phyloP scores from a whole-genome alignment of 2,329 filamentous ascomycete genomes.

The Venturia effusa region DNA sequence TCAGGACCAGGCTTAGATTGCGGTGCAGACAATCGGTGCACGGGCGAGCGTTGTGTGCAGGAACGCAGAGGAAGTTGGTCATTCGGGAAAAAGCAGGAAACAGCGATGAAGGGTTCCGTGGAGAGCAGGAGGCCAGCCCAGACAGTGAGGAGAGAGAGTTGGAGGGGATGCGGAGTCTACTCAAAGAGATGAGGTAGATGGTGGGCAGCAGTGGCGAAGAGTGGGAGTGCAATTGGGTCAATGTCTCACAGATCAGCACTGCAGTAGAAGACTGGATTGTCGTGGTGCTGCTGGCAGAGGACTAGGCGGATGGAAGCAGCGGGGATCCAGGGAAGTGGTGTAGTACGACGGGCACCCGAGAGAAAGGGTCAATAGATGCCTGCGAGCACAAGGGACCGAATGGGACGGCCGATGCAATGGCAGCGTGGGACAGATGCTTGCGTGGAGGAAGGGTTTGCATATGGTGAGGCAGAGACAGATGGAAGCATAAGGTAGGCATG shows the following conservation, averaged over 20 bases:
- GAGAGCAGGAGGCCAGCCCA: background rate
- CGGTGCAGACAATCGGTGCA: background rate
- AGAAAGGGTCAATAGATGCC: background rate
- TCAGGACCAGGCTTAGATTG: background rate
- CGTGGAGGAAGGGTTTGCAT: background rate
- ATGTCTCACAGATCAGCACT: conserved; percentile 1
- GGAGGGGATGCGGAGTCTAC: background rate
- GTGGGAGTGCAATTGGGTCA: background rate
- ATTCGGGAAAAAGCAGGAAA: background rate
- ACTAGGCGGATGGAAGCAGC: background rate
- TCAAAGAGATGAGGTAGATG: background rate
- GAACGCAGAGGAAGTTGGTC: background rate
- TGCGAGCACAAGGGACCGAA: background rate
- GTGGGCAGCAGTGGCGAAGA: background rate
- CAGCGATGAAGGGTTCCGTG: background rate
- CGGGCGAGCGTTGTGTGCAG: background rate
- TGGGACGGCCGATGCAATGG: conserved; percentile 2
- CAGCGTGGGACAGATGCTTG: background rate
- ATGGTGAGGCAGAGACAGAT: background rate
- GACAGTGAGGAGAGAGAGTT: background rate
- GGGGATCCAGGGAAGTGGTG: background rate
- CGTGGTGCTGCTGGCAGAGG: background rate
- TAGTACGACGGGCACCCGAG: background rate
- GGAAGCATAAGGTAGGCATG: background rate
- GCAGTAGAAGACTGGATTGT: background rate